Conservation (phyloP, 352 stramenopile genomes). For the Globisporangium uncinulatum region DNA sequence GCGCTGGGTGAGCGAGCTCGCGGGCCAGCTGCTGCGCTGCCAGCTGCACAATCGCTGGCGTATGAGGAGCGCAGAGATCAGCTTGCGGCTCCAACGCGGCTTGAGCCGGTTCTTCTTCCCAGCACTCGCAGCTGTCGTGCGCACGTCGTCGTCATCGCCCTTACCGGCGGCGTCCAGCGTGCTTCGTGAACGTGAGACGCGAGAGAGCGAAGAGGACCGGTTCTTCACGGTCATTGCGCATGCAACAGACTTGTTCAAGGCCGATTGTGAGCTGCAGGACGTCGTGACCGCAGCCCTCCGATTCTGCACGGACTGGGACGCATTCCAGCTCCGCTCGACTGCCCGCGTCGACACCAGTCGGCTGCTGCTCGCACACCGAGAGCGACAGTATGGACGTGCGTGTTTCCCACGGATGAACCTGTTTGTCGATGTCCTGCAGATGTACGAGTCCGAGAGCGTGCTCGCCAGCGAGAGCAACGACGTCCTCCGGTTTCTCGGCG, state of each 20-base stretch:
- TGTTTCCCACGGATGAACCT: slow-evolving; percentile 27
- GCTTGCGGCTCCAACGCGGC: slow-evolving; percentile 13
- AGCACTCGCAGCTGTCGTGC: slow-evolving; percentile 11
- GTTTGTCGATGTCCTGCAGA: slow-evolving; percentile 25
- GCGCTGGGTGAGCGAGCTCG: slow-evolving; percentile 20
- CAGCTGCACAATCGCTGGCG: background rate
- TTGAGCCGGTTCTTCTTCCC: slow-evolving; percentile 32
- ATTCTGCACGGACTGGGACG: slow-evolving; percentile 15
- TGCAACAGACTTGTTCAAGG: slow-evolving; percentile 1
- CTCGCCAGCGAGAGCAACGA: slow-evolving; percentile 21
- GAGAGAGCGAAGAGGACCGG: background rate
- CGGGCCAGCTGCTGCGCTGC: slow-evolving; percentile 17
- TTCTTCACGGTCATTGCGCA: slow-evolving; percentile 3
- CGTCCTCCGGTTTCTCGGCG: slow-evolving; percentile 19
- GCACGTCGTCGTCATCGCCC: background rate
- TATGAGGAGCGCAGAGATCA: slow-evolving; percentile 1
- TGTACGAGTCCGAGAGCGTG: slow-evolving; percentile 18
- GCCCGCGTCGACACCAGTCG: background rate
- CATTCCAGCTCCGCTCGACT: slow-evolving; percentile 18
- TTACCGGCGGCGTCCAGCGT: background rate
- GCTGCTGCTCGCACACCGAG: background rate
- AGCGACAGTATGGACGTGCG: slow-evolving; percentile 12
- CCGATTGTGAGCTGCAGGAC: background rate
- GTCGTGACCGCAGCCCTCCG: background rate
- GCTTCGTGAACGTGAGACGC: background rate